Base-by-base conservation (phyloP, 768 basidiomycete species). In the Hypsizygus marmoreus region DNA sequence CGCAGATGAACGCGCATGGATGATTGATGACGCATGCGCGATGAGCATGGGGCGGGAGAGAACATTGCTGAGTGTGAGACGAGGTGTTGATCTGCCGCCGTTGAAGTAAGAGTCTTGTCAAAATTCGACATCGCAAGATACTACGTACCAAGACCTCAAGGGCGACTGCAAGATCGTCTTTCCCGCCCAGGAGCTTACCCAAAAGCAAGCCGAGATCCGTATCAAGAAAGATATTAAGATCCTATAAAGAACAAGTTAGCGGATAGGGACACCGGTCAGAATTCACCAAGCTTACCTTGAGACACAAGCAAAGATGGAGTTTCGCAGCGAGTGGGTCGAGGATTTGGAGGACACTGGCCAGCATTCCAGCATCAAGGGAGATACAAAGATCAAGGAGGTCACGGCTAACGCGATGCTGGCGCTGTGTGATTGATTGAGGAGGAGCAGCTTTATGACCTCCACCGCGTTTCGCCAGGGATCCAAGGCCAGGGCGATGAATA, bases 351-450 rank as follows among this genome's bases (percentile, higher is more conserved):
- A 57, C 33, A 0, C 50, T 40, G 25, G 43, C 39, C 29, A 55
- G 32, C n/a, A 50, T 39, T 11, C 39, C 26, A 4, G 53, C 53
- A 7, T 57, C 56, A 34, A 48, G n/a, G 20, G 49, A 45, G 30
- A 57, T 20, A 30, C 56, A 57, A 22, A 55, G 34, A 19, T 55
- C 56, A 22, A 57, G 40, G 29, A 56, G 51, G 44, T 55, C 51
- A 14, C 57, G 54, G 16, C 46, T 49, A 13, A 47, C 28, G 45
- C 47, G 49, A 33, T 51, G 37, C 39, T 56, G 54, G 13, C 54
- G 57, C 34, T 46, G 41, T 40, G 44, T 44, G 40, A 55, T 50
- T 37, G 43, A 28, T 25, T 30, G 46, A 23, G 53, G 32, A 39
- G 45, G 34, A 19, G 38, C 14, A 8, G 29, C 32, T 16, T 45